Conservation (phyloP, 495 filamentous ascomycete species). For the Aspergillus bridgeri region DNA sequence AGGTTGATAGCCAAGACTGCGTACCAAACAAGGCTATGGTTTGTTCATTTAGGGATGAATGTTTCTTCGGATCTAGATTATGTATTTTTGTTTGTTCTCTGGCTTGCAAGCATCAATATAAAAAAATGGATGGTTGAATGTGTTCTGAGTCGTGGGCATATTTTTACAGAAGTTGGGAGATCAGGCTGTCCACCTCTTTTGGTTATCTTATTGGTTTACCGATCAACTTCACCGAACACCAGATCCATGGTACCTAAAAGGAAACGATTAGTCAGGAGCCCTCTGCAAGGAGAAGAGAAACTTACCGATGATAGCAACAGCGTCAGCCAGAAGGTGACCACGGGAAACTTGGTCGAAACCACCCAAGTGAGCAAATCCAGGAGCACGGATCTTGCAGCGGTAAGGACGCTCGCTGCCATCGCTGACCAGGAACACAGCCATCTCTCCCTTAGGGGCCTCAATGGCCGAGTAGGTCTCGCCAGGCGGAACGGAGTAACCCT, state of each 20-base stretch:
- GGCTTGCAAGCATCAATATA: neutral
- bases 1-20: neutral
- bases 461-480: constrained; percentile 98
- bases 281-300: neutral
- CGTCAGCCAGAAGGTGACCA: constrained; percentile 93
- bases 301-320: constrained; percentile 87
- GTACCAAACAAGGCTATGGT: neutral
- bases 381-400: constrained; percentile 94
- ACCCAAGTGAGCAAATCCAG: constrained; percentile 92
- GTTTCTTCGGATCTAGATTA: neutral
- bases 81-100: neutral
- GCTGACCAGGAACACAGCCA: constrained; percentile 96
- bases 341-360: constrained; percentile 90
- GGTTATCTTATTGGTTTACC: constrained; percentile 38
- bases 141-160: neutral
- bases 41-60: neutral
- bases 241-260: constrained; percentile 74
- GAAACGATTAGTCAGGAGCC: constrained; percentile 4
- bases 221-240: constrained; percentile 70
- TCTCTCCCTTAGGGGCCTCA: constrained; percentile 98
- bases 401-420: constrained; percentile 96
- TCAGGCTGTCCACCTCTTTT: neutral
- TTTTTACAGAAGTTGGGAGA: constrained; percentile 6
- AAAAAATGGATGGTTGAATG: neutral
- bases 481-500: constrained; percentile 96